Evolutionary conservation across 768 basidiomycete genomes (phyloP).

Genomic region (Gyrodon lividus): DNA sequence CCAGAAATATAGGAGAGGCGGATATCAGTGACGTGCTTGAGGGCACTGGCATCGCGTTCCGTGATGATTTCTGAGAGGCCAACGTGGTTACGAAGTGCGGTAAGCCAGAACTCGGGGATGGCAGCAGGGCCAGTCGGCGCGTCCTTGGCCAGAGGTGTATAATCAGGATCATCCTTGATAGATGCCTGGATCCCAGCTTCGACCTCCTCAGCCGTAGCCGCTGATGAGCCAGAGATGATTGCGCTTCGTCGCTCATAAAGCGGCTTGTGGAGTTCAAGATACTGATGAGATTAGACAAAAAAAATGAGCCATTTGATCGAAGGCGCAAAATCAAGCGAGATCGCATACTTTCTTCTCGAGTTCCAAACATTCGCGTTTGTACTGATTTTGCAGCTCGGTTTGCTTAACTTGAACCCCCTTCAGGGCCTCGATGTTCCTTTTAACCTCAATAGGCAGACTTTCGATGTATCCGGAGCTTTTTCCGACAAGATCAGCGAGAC

Average conservation of each 20-base stretch:
- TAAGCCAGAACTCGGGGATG: slow-evolving; percentile 98
- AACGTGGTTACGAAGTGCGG: slow-evolving; percentile 89
- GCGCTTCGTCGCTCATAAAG: slow-evolving; percentile 83
- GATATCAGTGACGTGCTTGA: slow-evolving; percentile 81
- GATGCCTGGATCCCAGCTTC: slow-evolving; percentile 73
- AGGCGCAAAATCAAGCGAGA: slow-evolving; percentile 10
- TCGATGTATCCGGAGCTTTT: slow-evolving; percentile 96
- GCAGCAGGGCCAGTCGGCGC: slow-evolving; percentile 37
- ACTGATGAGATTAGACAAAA: slow-evolving; percentile 40
- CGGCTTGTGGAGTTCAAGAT: slow-evolving; percentile 74
- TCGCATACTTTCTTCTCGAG: slow-evolving; percentile 87
- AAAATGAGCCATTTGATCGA: slow-evolving; percentile 11
- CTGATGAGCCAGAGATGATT: slow-evolving; percentile 76
- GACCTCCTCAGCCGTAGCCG: slow-evolving; percentile 80
- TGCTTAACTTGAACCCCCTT: slow-evolving; percentile 94
- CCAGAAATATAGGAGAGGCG: slow-evolving; percentile 71
- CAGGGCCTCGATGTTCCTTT: slow-evolving; percentile 83
- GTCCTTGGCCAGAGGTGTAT: slow-evolving; percentile 59
- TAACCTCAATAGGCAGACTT: slow-evolving; percentile 75
- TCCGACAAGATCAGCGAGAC: slow-evolving; percentile 81
- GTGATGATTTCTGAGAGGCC: slow-evolving; percentile 87
- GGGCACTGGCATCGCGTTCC: slow-evolving; percentile 84
- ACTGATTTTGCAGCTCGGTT: slow-evolving; percentile 82
- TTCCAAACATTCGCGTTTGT: slow-evolving; percentile 93
- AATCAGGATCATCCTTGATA: slow-evolving; percentile 72